Evolutionary conservation across 2,329 filamentous ascomycete genomes (phyloP), one percentile per base, ranked within the genome.

Genomic region (Harringtonia aguacate): DNA sequence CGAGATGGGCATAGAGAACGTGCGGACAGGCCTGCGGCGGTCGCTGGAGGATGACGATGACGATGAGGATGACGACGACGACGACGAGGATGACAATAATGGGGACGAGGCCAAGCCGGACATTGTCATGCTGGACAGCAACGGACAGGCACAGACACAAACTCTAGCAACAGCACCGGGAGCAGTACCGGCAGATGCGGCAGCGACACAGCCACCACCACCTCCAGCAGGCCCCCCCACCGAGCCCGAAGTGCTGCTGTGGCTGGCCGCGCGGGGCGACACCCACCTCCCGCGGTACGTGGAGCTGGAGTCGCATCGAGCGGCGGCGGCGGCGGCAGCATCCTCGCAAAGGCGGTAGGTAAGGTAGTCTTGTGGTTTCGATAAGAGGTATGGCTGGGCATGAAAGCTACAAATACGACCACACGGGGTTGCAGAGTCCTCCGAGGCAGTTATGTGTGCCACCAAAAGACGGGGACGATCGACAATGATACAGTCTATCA

Each of bases 21-120:
- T 89, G 37, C 71, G 79, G 31, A 90, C 85, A 1, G 86, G 86
- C 0, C 60, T 92, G 56, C 72, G 61, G 56, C 70, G 75, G 52
- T 68, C 61, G 3, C 54, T 77, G 13, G 70, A 72, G 39, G 69
- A 72, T 20, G 67, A 70, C 1, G 65, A 67, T 1, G 67, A 70
- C 0, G 73, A 80, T 2, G 76, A 80, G 0, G 70, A 74, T 0
- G 77, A 78, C 0, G 74, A 75, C 0, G 75, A 75, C 0, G 73
- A 72, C 0, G 73, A 72, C 1, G 72, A 68, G 0, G 71, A 72
- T 0, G 67, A 66, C n/a, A n/a, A n/a, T 0, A 72, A 73, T 1
- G 69, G 71, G 7, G 70, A 68, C 1, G 68, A 66, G 2, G 67
- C 64, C 1, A 45, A 39, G 18, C 44, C 33, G 9, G 46, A 46